Evolutionary conservation across 169 alveolate species (phyloP).

Genomic region (Amoebophrya sp.): DNA sequence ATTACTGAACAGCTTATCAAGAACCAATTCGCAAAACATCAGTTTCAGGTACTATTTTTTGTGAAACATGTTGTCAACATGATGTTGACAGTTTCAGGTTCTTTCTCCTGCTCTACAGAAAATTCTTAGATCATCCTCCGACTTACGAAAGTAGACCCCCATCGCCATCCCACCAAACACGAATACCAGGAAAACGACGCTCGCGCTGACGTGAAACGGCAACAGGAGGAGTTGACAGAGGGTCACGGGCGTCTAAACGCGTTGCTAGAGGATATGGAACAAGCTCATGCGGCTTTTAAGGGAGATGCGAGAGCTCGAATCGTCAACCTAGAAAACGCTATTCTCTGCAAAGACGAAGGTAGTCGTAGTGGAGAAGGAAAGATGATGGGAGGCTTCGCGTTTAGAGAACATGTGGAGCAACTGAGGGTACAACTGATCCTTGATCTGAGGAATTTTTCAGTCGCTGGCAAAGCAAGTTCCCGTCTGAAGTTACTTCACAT

Average conservation of each 20-base stretch:
- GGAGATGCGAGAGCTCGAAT: neutral
- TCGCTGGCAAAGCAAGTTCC: no score
- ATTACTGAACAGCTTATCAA: neutral
- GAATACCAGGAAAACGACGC: neutral
- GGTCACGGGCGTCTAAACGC: neutral
- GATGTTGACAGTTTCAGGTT: no score
- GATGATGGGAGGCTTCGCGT: neutral
- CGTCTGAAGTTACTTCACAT: no score
- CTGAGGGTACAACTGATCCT: neutral
- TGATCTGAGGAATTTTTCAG: no score
- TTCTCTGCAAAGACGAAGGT: neutral
- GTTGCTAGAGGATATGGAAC: neutral
- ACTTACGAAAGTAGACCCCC: no score
- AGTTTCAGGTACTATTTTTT: neutral
- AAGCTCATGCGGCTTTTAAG: neutral
- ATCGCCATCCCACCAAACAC: no score
- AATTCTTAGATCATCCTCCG: no score
- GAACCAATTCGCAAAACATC: neutral
- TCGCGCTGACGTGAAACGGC: constrained; percentile 20
- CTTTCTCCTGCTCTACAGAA: no score
- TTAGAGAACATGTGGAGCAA: constrained; percentile 8
- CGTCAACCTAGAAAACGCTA: neutral
- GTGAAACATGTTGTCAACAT: no score
- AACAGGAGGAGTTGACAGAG: neutral
- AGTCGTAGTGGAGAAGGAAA: neutral